Conservation (phyloP, 768 basidiomycete species). For the Phlegmacium glaucopus region DNA sequence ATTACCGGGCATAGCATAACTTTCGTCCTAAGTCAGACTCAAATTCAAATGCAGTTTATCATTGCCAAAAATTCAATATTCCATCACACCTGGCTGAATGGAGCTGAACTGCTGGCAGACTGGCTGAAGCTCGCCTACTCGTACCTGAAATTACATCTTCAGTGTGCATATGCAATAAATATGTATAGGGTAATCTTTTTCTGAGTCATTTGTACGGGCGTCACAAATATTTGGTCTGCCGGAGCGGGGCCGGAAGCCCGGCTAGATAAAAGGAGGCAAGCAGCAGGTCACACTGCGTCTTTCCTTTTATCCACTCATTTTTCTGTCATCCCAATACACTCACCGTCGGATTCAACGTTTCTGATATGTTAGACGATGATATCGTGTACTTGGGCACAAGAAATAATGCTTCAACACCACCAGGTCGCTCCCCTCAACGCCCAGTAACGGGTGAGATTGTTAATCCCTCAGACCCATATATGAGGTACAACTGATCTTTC, state of each 20-base stretch:
- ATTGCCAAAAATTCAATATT: no score
- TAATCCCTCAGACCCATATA: conserved; percentile 11
- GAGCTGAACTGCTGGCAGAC: no score
- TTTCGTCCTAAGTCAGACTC: no score
- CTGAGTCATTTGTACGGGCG: no score
- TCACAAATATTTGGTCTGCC: conserved; percentile 7
- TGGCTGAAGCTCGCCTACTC: no score
- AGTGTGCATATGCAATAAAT: no score
- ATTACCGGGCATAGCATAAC: no score
- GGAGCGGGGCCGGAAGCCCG: conserved; percentile 16
- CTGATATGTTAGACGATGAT: conserved; percentile 46
- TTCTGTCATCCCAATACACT: not conserved
- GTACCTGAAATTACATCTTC: no score
- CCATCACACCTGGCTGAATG: no score
- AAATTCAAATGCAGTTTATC: no score
- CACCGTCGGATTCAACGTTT: conserved; percentile 11
- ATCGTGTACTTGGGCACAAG: conserved; percentile 54
- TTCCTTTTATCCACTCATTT: conserved; percentile 13
- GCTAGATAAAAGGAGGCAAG: conserved; percentile 11
- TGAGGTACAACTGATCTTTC: conserved; percentile 15
- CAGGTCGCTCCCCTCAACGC: conserved; percentile 15
- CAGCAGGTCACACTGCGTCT: conserved; percentile 12
- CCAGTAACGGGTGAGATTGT: conserved; percentile 39
- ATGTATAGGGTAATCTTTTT: no score
- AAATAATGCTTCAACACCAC: conserved; percentile 23